These are phyloP conservation scores for Yamagishiella unicocca DNA, from an alignment of 139 green algal species.

Conservation along the genomic window DNA sequence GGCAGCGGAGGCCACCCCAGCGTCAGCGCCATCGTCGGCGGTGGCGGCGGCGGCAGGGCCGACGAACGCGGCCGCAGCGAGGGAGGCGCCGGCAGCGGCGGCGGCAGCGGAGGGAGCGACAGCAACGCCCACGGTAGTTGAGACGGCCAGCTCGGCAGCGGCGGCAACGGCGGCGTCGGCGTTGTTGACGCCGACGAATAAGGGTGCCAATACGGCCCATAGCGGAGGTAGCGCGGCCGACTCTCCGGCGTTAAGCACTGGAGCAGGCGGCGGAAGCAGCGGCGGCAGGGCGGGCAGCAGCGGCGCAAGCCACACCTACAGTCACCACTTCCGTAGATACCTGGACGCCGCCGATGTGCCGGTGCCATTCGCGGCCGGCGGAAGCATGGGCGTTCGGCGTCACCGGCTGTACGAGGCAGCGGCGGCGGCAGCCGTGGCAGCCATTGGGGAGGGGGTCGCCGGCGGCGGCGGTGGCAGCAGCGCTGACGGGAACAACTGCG, in stretches of 20 bases:
- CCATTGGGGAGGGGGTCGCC: background rate
- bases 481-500: background rate
- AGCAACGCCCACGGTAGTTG: background rate
- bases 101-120: background rate
- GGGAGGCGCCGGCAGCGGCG: background rate
- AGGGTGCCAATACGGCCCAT: no score
- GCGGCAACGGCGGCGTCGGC: background rate
- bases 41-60: background rate
- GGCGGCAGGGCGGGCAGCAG: background rate
- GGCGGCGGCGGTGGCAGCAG: background rate
- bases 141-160: background rate
- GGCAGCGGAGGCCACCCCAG: background rate
- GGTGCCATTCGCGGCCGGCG: slow-evolving; percentile 1
- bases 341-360: slow-evolving; percentile 15
- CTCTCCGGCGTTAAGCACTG: background rate
- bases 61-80: background rate
- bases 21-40: background rate
- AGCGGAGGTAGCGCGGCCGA: background rate
- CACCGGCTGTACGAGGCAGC: background rate
- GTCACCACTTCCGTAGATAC: background rate
- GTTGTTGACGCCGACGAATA: background rate
- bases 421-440: slow-evolving; percentile 8
- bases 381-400: background rate
- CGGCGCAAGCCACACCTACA: background rate
- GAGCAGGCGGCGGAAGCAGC: background rate